Evolutionary conservation across 192 early-diverging fungal species (phyloP), one percentile per base, ranked within the genome.

Genomic region (Neocallimastix lanati): DNA sequence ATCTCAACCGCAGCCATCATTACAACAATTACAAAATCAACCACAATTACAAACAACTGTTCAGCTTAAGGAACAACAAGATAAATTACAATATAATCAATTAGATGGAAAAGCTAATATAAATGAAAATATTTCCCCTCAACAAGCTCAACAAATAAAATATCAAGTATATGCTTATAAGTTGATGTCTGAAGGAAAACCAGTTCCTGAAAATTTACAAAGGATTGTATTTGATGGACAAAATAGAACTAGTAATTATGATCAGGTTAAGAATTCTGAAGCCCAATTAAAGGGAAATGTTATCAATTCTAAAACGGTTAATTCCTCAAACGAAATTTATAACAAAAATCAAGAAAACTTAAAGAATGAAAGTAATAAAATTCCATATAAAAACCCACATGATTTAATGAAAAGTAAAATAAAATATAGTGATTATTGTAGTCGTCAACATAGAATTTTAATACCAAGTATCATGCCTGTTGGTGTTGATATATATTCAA

Each of bases 401-500:
- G 50, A 67, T n/a, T n/a, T 67, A 11, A 25, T 67, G 1, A 67
- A 67, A 25, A 67, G 5, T 67, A 67, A 67, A 67, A 67, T 67
- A n/a, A 67, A 67, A 67, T 67, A 67, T 67, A 67, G 50, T 67
- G 50, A 67, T 67, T 67, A 67, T 67, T 67, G 25, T 9, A 67
- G 50, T 67, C 21, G 50, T n/a, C 50, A 67, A 78, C 92, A 93
- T 81, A 88, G 91, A 11, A 80, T 93, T n/a, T 82, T 93, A 13
- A 88, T 94, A 29, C 92, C 93, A 36, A 88, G 91, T 78, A 86
- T 93, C 12, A 88, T 87, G 13, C 94, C 95, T 1, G 80, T 83
- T n/a, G 93, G 93, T 7, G 83, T 99, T 35, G 96, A 98, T 82
- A 89, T 94, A 16, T 82, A 89, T n/a, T 88, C 87, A 4, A 81